These are phyloP conservation scores for Aspergillus indologenus DNA, from an alignment of 495 filamentous ascomycete species.

Conservation along the genomic window DNA sequence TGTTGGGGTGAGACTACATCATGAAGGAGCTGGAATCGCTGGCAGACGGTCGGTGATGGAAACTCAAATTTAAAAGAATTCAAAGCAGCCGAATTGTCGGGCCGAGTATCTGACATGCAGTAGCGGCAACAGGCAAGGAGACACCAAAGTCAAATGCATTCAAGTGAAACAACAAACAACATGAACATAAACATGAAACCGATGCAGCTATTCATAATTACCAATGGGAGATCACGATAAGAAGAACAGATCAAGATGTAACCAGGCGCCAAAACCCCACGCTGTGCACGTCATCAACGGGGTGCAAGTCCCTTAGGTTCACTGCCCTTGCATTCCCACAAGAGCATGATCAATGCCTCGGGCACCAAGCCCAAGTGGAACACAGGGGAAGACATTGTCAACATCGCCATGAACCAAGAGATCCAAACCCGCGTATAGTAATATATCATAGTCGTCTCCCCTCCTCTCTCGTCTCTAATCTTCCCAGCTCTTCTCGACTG, in stretches of 20 bases:
- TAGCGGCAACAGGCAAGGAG: slow-evolving; percentile 12
- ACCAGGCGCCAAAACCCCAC: slow-evolving; percentile 46
- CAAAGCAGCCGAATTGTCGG: not conserved
- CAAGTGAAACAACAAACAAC: slow-evolving; percentile 12
- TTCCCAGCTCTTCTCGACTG: slow-evolving; percentile 99
- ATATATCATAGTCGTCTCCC: not conserved
- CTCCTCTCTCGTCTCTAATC: slow-evolving; percentile 48
- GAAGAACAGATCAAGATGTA: slow-evolving; percentile 15
- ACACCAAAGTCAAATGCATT: slow-evolving; percentile 11
- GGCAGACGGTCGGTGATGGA: not conserved
- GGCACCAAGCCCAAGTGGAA: not conserved
- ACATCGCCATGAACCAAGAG: slow-evolving; percentile 7
- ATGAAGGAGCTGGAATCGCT: not conserved
- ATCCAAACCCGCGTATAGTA: slow-evolving; percentile 1
- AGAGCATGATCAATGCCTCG: not conserved
- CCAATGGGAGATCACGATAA: slow-evolving; percentile 9
- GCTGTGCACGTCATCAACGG: slow-evolving; percentile 44
- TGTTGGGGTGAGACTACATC: not conserved
- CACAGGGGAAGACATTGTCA: slow-evolving; percentile 8
- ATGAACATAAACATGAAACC: slow-evolving; percentile 1
- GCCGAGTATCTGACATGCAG: slow-evolving; percentile 15
- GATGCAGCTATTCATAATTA: slow-evolving; percentile 25
- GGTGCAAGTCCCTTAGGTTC: slow-evolving; percentile 13
- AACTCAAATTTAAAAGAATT: not conserved
- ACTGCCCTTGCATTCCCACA: slow-evolving; percentile 7